A percentile compares a stretch with the other conserved stretches of the same genome.
These are phyloP conservation scores for Salinomyces thailandicus DNA, from an alignment of 2,329 filamentous ascomycete species.

Conservation along the genomic window DNA sequence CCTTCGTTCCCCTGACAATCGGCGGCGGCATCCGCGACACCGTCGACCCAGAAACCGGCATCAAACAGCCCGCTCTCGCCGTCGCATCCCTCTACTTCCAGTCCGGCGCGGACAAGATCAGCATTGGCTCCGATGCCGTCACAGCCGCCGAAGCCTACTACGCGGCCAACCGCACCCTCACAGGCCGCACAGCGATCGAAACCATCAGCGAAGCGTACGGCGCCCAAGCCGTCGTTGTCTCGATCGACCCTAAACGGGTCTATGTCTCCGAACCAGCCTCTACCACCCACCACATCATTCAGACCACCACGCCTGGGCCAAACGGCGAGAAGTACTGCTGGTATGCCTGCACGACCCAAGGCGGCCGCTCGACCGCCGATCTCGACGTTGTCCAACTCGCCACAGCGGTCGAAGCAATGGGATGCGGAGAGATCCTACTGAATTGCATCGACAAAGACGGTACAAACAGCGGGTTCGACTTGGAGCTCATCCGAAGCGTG, in stretches of 20 bases:
- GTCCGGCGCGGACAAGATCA: slow-evolving; percentile 93
- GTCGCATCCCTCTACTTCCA: slow-evolving; percentile 97
- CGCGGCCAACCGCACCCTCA: slow-evolving; percentile 54
- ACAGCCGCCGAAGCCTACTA: slow-evolving; percentile 87
- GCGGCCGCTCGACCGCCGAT: slow-evolving; percentile 86
- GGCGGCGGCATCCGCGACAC: slow-evolving; percentile 93
- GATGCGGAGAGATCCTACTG: slow-evolving; percentile 82
- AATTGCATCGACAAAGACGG: slow-evolving; percentile 98
- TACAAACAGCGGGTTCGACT: slow-evolving; percentile 85
- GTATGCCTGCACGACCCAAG: slow-evolving; percentile 97
- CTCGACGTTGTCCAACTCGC: slow-evolving; percentile 84
- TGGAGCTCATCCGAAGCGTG: slow-evolving; percentile 81
- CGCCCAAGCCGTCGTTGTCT: slow-evolving; percentile 92
- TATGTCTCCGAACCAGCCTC: slow-evolving; percentile 62
- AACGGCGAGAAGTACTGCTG: slow-evolving; percentile 75
- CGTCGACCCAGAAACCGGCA: slow-evolving; percentile 70
- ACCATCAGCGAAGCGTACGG: slow-evolving; percentile 89
- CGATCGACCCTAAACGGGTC: slow-evolving; percentile 83
- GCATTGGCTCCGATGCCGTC: slow-evolving; percentile 91
- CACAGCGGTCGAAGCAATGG: slow-evolving; percentile 89
- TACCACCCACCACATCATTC: slow-evolving; percentile 65
- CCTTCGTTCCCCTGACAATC: slow-evolving; percentile 92
- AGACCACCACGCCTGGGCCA: slow-evolving; percentile 59
- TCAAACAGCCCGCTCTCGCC: slow-evolving; percentile 75
- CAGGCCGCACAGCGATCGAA: slow-evolving; percentile 84